Evolutionary conservation across 2,329 filamentous ascomycete genomes (phyloP).

Genomic region (Xylariaceae sp.): DNA sequence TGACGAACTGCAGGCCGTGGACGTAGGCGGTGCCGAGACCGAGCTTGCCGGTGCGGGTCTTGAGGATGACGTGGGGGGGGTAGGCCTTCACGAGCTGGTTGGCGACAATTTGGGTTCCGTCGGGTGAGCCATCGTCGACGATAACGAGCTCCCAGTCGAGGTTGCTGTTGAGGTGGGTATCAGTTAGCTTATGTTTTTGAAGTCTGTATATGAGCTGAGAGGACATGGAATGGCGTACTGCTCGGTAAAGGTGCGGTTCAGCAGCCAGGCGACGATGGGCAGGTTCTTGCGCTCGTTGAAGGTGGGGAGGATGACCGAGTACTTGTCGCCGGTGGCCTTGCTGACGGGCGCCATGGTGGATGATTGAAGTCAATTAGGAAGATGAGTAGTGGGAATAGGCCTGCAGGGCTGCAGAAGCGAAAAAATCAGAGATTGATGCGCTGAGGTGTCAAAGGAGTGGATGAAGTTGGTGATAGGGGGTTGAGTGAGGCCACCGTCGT

Average conservation of each 20-base stretch:
- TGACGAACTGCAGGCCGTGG: slow-evolving; percentile 85
- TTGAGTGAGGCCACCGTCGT: slow-evolving; percentile 2
- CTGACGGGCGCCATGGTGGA: slow-evolving; percentile 45
- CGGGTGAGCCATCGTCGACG: slow-evolving; percentile 95
- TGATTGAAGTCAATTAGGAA: slow-evolving; percentile 2
- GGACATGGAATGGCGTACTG: slow-evolving; percentile 54
- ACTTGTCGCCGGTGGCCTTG: slow-evolving; percentile 62
- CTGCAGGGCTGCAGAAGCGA: no score
- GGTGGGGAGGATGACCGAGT: slow-evolving; percentile 95
- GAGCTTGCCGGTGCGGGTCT: slow-evolving; percentile 88
- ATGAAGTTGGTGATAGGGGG: slow-evolving; percentile 25
- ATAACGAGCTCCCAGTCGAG: slow-evolving; percentile 97
- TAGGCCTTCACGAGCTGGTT: slow-evolving; percentile 87
- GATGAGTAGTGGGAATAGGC: slow-evolving; percentile 8
- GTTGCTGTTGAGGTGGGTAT: slow-evolving; percentile 53
- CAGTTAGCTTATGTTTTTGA: neutral
- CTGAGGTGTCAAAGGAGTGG: slow-evolving; percentile 24
- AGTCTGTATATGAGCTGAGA: neutral
- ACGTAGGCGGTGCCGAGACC: slow-evolving; percentile 97
- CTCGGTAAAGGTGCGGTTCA: slow-evolving; percentile 88
- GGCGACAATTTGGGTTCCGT: slow-evolving; percentile 89
- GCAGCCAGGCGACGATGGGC: slow-evolving; percentile 90
- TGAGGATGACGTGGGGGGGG: slow-evolving; percentile 74
- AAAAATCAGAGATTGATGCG: neutral
- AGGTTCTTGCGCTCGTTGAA: slow-evolving; percentile 99